Evolutionary conservation across 163 green algal genomes (phyloP), one percentile per base, ranked within the genome.

Genomic region (Coccomyxa subellipsoidea): DNA sequence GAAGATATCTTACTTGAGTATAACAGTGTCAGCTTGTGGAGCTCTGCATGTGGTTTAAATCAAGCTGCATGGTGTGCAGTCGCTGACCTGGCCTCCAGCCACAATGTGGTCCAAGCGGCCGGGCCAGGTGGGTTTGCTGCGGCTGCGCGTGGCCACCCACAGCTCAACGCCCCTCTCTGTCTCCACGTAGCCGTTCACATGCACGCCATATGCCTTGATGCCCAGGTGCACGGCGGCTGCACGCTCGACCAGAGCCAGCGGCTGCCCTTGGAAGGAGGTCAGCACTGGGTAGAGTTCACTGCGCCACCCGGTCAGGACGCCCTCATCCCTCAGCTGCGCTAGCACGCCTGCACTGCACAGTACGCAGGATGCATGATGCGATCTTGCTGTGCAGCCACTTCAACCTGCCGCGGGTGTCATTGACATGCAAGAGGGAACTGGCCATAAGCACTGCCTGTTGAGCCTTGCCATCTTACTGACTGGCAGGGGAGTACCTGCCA

Each of bases 101-200:
- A 93, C 95, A 72, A 98, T 94, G 86, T 99, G 95, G 86, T 99
- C 96, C 47, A 99, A 90, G 88, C 94, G 96, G 38, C 90, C 90
- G 0, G 96, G 96, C 93, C 93, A 99, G 25, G 94, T 98, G 2
- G 88, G 93, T 85, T 99, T 99, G 40, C 53, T 90, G 23, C 72
- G 69, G 73, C 87, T 93, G 32, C 96, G 86, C 18, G 88, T 85
- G 0, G 92, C 96, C 27, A 98, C 94, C 96, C 96, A 99, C 80
- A 99, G 90, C 80, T 88, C 38, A 32, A 94, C 78, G 6, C 69
- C 66, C 25, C 21, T 53, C 3, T 91, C 94, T 31, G 83, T 83
- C 1, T 86, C 70, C 35, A 95, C 85, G 77, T 86, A 94, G 15
- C 94, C 95, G 83, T 98, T 98, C 31, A 98, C 81, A 82, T 98